Evolutionary conservation across 1,139 yeast species (phyloP).

Genomic region (Yamadazyma siamensis): DNA sequence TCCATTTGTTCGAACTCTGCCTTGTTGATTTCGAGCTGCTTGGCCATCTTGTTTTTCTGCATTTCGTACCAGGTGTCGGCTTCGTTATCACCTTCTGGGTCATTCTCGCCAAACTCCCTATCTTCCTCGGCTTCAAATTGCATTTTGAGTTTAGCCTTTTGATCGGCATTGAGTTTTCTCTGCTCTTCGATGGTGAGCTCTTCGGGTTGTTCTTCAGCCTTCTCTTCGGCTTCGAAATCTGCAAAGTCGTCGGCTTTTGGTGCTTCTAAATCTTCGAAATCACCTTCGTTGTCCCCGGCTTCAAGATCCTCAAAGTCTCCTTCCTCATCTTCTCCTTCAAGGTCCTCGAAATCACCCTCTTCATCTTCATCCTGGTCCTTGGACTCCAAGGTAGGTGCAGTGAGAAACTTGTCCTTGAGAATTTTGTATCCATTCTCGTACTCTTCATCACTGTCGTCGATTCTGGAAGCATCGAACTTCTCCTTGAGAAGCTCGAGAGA

Average conservation of each 20-base stretch:
- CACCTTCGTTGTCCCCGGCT: constrained; percentile 30
- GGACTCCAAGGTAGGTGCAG: constrained; percentile 55
- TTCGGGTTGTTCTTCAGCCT: constrained; percentile 35
- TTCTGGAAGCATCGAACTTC: constrained; percentile 47
- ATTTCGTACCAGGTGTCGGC: constrained; percentile 97
- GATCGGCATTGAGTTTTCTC: constrained; percentile 79
- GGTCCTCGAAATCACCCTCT: constrained; percentile 40
- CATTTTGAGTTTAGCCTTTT: constrained; percentile 80
- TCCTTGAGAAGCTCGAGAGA: constrained; percentile 47
- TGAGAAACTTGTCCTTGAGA: constrained; percentile 59
- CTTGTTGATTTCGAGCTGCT: constrained; percentile 91
- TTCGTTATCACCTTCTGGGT: constrained; percentile 69
- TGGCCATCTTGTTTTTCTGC: constrained; percentile 95
- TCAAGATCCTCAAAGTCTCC: constrained; percentile 85
- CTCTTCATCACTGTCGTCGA: constrained; percentile 36
- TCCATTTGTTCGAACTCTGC: constrained; percentile 76
- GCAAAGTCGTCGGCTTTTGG: constrained; percentile 48
- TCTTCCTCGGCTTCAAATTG: constrained; percentile 94
- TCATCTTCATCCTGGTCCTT: constrained; percentile 33
- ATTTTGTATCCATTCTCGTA: constrained; percentile 45
- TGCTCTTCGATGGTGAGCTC: constrained; percentile 60
- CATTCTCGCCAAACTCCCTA: constrained; percentile 69
- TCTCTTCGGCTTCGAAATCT: constrained; percentile 53
- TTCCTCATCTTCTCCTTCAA: constrained; percentile 44
- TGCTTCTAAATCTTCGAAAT: constrained; percentile 20